Evolutionary conservation across 306 rosid species (phyloP).

Genomic region (Styphnolobium japonicum): DNA sequence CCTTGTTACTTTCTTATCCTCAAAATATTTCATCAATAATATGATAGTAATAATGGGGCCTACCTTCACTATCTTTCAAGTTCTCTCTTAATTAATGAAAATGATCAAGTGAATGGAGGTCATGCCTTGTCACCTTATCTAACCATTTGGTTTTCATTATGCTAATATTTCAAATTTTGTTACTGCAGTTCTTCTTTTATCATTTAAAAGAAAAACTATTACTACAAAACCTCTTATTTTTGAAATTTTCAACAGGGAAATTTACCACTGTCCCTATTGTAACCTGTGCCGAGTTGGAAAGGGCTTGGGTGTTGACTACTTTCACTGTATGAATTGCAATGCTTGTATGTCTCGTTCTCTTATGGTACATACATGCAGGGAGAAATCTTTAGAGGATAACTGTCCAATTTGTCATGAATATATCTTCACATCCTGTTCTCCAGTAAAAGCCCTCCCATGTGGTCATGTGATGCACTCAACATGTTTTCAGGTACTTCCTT

Average conservation of each 20-base stretch:
- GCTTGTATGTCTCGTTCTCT: slow-evolving; percentile 88
- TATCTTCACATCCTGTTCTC: slow-evolving; percentile 76
- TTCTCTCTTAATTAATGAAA: slow-evolving; percentile 3
- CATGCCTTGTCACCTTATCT: slow-evolving; percentile 5
- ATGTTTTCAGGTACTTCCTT: slow-evolving; percentile 72
- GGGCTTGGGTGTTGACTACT: slow-evolving; percentile 91
- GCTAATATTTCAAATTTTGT: slow-evolving; percentile 16
- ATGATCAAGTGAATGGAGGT: neutral
- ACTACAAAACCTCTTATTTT: slow-evolving; percentile 20
- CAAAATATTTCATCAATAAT: neutral
- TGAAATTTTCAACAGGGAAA: slow-evolving; percentile 60
- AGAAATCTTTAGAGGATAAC: slow-evolving; percentile 78
- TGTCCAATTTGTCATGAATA: slow-evolving; percentile 96
- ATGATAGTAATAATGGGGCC: neutral
- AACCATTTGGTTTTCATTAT: neutral
- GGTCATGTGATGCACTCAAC: slow-evolving; percentile 94
- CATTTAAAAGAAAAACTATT: neutral
- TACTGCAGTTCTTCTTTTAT: neutral
- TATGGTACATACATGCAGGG: slow-evolving; percentile 71
- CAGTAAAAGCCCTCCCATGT: slow-evolving; percentile 82
- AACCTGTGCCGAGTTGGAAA: slow-evolving; percentile 93
- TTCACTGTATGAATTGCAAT: slow-evolving; percentile 97
- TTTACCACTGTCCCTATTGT: slow-evolving; percentile 96
- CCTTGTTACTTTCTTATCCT: neutral
- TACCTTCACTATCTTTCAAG: neutral